These are phyloP conservation scores for Wickerhamiella cacticola DNA, from an alignment of 805 yeast species.

Conservation along the genomic window DNA sequence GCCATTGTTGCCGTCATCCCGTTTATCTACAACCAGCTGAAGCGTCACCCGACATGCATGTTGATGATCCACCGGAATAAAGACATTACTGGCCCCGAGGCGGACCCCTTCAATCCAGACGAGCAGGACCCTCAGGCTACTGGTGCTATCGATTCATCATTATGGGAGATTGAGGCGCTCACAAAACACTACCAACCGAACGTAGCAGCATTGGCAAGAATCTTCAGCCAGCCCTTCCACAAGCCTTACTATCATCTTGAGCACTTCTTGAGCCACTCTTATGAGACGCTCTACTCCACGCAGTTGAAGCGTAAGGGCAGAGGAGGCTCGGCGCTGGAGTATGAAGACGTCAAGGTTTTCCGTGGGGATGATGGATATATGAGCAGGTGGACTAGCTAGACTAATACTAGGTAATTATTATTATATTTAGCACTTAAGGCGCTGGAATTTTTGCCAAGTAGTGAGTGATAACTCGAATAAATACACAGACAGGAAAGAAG, in stretches of 20 bases:
- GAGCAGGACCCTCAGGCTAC: constrained; percentile 70
- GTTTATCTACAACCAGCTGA: constrained; percentile 78
- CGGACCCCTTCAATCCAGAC: constrained; percentile 55
- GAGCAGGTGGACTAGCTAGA: constrained; percentile 4
- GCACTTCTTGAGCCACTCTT: constrained; percentile 89
- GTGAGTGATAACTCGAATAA: constrained; percentile 40
- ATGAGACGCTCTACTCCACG: constrained; percentile 49
- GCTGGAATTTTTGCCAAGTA: not conserved
- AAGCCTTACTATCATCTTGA: constrained; percentile 82
- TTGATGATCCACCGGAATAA: constrained; percentile 51
- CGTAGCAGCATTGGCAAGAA: constrained; percentile 80
- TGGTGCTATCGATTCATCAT: constrained; percentile 67
- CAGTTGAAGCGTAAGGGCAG: constrained; percentile 32
- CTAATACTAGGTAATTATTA: not conserved
- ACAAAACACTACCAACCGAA: constrained; percentile 89
- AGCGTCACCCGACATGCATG: constrained; percentile 92
- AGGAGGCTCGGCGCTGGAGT: constrained; percentile 56
- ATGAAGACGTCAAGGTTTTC: constrained; percentile 23
- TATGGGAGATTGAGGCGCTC: constrained; percentile 82
- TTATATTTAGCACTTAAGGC: not conserved
- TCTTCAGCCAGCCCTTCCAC: constrained; percentile 74
- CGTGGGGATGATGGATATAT: constrained; percentile 14
- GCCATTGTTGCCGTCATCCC: constrained; percentile 82
- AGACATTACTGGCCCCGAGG: constrained; percentile 27
- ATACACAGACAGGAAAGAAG: constrained; percentile 49